Conservation (phyloP, 768 basidiomycete species). For the Lentinula raphanica region DNA sequence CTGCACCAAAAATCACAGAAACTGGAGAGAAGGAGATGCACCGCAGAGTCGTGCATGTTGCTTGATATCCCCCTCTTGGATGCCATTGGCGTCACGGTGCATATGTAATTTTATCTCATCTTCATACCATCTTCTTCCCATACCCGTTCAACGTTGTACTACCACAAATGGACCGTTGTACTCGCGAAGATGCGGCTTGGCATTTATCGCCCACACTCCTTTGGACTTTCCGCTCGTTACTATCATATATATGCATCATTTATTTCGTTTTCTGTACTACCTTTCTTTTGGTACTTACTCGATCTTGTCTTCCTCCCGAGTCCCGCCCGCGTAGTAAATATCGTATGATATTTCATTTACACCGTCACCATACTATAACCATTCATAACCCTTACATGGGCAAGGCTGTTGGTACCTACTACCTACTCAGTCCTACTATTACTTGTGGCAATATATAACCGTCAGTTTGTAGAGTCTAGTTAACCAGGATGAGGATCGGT, state of each 20-base stretch:
- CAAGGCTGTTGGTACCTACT: too few species aligned
- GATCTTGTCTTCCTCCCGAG: neutral
- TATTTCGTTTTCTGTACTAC: neutral
- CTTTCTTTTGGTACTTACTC: neutral
- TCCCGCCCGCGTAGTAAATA: neutral
- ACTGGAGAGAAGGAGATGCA: constrained; percentile 13
- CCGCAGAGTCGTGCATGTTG: constrained; percentile 6
- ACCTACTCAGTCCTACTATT: too few species aligned
- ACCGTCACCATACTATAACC: too few species aligned
- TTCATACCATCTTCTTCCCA: constrained; percentile 6
- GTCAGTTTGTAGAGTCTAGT: neutral
- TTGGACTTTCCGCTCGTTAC: neutral
- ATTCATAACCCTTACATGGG: too few species aligned
- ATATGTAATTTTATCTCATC: neutral
- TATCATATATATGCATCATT: neutral
- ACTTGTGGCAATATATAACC: neutral
- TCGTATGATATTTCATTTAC: neutral
- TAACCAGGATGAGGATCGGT: neutral
- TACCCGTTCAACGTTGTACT: neutral
- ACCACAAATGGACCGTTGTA: neutral
- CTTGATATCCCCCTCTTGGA: neutral
- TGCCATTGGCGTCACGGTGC: neutral
- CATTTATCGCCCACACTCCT: neutral
- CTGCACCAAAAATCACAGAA: constrained; percentile 30
- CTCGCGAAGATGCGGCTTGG: neutral